These are phyloP conservation scores for Dendrobium chrysotoxum DNA, from an alignment of 106 monocot species.

Conservation along the genomic window DNA sequence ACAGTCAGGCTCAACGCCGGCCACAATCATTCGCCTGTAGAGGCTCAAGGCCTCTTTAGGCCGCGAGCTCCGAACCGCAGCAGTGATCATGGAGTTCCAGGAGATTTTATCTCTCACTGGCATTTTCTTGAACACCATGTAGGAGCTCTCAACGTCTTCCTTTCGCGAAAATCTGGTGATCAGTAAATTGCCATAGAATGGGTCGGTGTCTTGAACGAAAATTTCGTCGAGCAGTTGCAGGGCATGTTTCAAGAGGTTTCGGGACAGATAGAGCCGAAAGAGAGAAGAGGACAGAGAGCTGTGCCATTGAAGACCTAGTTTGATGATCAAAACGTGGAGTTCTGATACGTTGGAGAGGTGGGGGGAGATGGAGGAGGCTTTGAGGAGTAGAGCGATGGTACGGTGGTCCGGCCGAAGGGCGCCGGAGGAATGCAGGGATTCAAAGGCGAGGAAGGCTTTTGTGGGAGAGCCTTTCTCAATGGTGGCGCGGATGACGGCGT, in stretches of 20 bases:
- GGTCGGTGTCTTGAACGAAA: slow-evolving; percentile 8
- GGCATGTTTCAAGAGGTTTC: slow-evolving; percentile 17
- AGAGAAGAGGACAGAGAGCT: slow-evolving; percentile 10
- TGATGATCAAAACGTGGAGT: slow-evolving; percentile 24
- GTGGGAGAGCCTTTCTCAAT: slow-evolving; percentile 43
- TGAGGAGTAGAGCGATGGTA: slow-evolving; percentile 27
- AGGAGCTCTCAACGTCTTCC: slow-evolving; percentile 17
- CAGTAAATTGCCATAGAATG: slow-evolving; percentile 33
- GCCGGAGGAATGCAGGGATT: slow-evolving; percentile 12
- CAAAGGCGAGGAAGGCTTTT: slow-evolving; percentile 27
- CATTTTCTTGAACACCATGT: slow-evolving; percentile 26
- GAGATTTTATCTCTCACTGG: slow-evolving; percentile 30
- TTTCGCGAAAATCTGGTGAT: slow-evolving; percentile 14
- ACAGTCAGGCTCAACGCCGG: slow-evolving; percentile 36
- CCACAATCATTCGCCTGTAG: slow-evolving; percentile 21
- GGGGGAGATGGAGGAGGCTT: slow-evolving; percentile 15
- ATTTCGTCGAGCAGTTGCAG: slow-evolving; percentile 26
- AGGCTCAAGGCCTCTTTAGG: slow-evolving; percentile 25
- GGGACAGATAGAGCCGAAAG: slow-evolving; percentile 21
- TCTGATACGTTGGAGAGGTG: not conserved
- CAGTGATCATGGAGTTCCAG: slow-evolving; percentile 49
- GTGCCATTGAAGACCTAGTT: slow-evolving; percentile 18
- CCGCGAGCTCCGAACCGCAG: slow-evolving; percentile 8
- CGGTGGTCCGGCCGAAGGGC: slow-evolving; percentile 27
- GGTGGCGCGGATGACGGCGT: slow-evolving; percentile 18